These are phyloP conservation scores for Globisporangium nodosum DNA, from an alignment of 352 stramenopile species.

Conservation along the genomic window DNA sequence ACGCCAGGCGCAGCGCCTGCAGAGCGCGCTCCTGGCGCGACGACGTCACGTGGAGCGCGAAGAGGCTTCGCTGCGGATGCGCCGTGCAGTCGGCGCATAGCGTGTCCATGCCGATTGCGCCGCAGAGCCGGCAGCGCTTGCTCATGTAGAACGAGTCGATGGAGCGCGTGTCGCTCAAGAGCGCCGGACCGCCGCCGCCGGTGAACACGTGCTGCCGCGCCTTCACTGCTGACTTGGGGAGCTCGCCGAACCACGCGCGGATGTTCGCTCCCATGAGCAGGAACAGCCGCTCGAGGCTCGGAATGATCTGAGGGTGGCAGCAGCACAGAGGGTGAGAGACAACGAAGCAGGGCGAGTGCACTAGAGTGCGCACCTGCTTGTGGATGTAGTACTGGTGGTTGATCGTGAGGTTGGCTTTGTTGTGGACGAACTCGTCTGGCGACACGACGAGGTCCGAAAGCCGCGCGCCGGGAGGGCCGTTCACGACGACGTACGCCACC, in stretches of 20 bases:
- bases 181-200: not conserved
- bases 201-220: slow-evolving; percentile 31
- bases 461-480: slow-evolving; percentile 75
- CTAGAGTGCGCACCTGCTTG: slow-evolving; percentile 53
- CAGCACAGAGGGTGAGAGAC: not conserved
- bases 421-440: slow-evolving; percentile 56
- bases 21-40: slow-evolving; percentile 35
- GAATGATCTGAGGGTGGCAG: slow-evolving; percentile 43
- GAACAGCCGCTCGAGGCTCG: slow-evolving; percentile 81
- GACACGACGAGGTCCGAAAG: slow-evolving; percentile 90
- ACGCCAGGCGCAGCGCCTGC: slow-evolving; percentile 31
- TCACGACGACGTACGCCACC: slow-evolving; percentile 90
- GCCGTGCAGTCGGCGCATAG: slow-evolving; percentile 48
- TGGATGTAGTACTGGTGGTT: slow-evolving; percentile 93
- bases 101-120: slow-evolving; percentile 41
- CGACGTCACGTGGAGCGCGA: slow-evolving; percentile 44
- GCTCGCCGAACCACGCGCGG: slow-evolving; percentile 56
- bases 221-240: slow-evolving; percentile 58
- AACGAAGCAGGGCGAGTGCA: not conserved
- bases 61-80: slow-evolving; percentile 61
- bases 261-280: slow-evolving; percentile 76
- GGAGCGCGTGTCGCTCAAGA: slow-evolving; percentile 19
- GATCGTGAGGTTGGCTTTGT: slow-evolving; percentile 44
- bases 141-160: slow-evolving; percentile 86
- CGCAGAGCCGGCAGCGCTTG: slow-evolving; percentile 74